Base-by-base conservation (phyloP, 2,329 filamentous ascomycete species). In the Colletotrichum tabaci region DNA sequence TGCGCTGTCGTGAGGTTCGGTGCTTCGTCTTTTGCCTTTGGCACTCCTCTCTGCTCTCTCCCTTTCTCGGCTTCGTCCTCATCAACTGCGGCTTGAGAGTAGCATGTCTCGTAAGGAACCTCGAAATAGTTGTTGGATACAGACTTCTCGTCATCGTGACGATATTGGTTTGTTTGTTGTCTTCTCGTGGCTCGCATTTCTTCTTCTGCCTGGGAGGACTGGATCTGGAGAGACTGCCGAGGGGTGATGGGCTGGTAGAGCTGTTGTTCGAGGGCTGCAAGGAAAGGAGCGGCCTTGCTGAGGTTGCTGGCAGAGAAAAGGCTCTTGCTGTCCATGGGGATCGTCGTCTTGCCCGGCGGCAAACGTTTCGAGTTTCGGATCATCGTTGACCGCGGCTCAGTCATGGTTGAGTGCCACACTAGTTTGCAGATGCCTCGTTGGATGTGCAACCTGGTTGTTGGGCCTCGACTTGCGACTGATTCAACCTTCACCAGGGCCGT, bases 201-300 rank as follows among this genome's bases (percentile, higher is more conserved):
- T 30, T 50, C 46, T 8, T 61, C 58, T 23, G 3, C 10, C 18
- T n/a, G 46, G 2, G 2, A 2, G 8, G 26, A 9, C 8, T 4
- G 3, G 30, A 4, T n/a, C 12, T 18, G 49, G 13, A 16, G 9
- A 35, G 13, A 21, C n/a, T n/a, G 23, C 15, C 46, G 46, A 2
- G 58, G 58, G 21, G 35, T 38, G 26, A 49, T 49, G 44, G 46
- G n/a, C 30, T 61, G 58, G 44, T 61, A 61, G 16, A 61, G 58
- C 46, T 61, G 58, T n/a, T 61, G n/a, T 9, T 61, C 58, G 13
- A 61, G 47, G n/a, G 58, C 58, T 46, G 47, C 47, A 9, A 50
- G 18, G 10, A 61, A 61, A 21, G 58, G 58, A 30, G 13, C 58
- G n/a, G 58, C 58, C 18, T 61, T 61, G 58, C 58, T 21, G 46